Conservation (phyloP, 2,329 filamentous ascomycete genomes). For the Fusarium fracticaudum region DNA sequence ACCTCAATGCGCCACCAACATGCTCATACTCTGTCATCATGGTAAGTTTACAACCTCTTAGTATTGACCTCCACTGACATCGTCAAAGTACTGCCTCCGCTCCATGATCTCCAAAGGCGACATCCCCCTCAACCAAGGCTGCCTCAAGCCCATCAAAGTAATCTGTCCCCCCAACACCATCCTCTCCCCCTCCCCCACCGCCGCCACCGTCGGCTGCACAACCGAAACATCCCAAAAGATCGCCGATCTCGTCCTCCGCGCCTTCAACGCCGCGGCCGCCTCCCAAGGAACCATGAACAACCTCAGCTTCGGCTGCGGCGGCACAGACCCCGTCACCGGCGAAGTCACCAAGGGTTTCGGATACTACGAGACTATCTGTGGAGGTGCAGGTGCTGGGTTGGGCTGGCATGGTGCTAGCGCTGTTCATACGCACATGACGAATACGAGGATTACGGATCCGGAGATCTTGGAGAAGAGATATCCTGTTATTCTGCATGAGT, state of each 20-base stretch:
- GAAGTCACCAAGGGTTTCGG: conserved; percentile 46
- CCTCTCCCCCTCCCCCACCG: conserved; percentile 46
- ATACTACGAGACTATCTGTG: conserved; percentile 50
- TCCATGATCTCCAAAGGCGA: conserved; percentile 46
- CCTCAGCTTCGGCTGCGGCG: conserved; percentile 78
- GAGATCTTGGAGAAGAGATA: conserved; percentile 51
- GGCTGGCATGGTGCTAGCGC: conserved; percentile 45
- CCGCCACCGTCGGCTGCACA: conserved; percentile 47
- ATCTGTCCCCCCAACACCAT: conserved; percentile 45
- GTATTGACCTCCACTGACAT: not conserved
- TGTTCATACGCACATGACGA: conserved; percentile 51
- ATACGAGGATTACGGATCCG: conserved; percentile 50
- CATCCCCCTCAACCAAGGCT: conserved; percentile 59
- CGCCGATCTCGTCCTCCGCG: conserved; percentile 76
- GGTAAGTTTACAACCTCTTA: conserved; percentile 2
- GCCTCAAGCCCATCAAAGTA: conserved; percentile 50
- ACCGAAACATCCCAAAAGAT: conserved; percentile 49
- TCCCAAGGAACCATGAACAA: conserved; percentile 85
- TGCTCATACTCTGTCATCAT: conserved; percentile 46
- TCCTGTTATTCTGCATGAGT: conserved; percentile 46
- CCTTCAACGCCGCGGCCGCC: conserved; percentile 78
- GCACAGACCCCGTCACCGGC: conserved; percentile 40
- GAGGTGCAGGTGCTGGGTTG: conserved; percentile 45
- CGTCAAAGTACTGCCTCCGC: conserved; percentile 42
- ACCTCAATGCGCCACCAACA: conserved; percentile 43